Base-by-base conservation (phyloP, 2,329 filamentous ascomycete genomes). In the Purpureocillium lavendulum region DNA sequence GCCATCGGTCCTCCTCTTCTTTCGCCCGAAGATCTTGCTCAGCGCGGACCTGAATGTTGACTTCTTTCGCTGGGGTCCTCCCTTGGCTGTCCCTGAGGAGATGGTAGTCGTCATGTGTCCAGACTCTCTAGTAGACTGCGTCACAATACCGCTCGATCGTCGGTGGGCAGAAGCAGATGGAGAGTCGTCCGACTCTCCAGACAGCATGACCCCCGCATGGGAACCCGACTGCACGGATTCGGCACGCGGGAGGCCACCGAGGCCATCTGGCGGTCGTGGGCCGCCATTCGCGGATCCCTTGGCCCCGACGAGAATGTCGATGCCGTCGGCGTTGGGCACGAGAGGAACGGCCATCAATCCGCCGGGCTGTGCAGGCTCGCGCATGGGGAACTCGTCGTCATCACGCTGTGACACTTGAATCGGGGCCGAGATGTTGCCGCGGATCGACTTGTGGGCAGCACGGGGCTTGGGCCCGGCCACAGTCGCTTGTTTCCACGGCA, bases 341-440 rank as follows among this genome's bases (percentile, higher is more conserved):
- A 26, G 5, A 10, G 21, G 21, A 10, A 26, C 21, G 10, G 21
- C 59, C 30, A 63, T 58, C 21, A 53, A 58, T 16, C 56, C 48
- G 11, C 61, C 59, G 10, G 66, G 65, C 24, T 64, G 21, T 26
- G 21, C 21, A 26, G 21, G 6, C 6, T 26, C 21, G 6, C 21
- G 65, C 35, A 73, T 70, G 10, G 72, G 67, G 47, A 77, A 73
- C 42, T 77, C 74, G 44, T 77, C 71, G 42, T 75, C 71, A 31
- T 64, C 47, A 7, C 62, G 52, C 40, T 57, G 61, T 14, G 62
- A 55, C 16, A 81, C 71, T 2, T 75, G 75, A 35, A 81, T 80
- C 12, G 78, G 78, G 7, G 66, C 69, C 24, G 76, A 80, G 45
- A 81, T 80, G 47, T 70, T 73, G 44, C 75, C 76, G 30, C 77